Base-by-base conservation (phyloP, 345 rosid species). In the Anastatica hierochuntica region DNA sequence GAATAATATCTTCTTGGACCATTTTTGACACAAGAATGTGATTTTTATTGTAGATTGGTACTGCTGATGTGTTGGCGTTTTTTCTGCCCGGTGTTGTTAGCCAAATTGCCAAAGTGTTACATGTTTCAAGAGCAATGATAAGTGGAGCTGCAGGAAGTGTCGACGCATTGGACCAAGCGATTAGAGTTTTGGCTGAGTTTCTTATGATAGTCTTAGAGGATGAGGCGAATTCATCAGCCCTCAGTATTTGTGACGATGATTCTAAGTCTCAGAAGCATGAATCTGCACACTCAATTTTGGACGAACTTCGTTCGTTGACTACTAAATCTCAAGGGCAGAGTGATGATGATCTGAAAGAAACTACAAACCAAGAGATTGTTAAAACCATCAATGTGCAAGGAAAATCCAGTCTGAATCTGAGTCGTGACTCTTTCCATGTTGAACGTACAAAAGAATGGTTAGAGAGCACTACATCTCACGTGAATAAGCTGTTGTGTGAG, bases 121-220 rank as follows among this genome's bases (percentile, higher is more conserved):
- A 79, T 72, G 75, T 76, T 65, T 68, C 95, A 6, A 84, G 82
- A 59, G 67, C 78, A 47, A 79, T 83, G 85, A 76, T 77, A 45
- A 90, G 90, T 53, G 98, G 98, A 56, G 98, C 98, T 68, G 94
- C 85, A 66, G 96, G 95, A 69, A 79, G 80, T 64, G 72, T 77
- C 50, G 94, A 87, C 55, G 84, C 94, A 63, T 73, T 74, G 56
- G 77, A 88, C 69, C 96, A 87, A 52, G 85, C 95, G 62, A 64
- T 87, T 42, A 77, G 94, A 76, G 85, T 81, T 41, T 72, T 90
- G 68, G 85, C 94, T 4, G 98, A 90, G 81, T 84, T 79, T 74
- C 84, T 90, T 51, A 84, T 87, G 81, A 76, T 84, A 67, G 96
- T 87, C 44, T 83, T 90, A 10, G 67, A 75, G 29, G 96, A 84